Evolutionary conservation across 768 basidiomycete genomes (phyloP).

Genomic region (Sarcodon aspratus): DNA sequence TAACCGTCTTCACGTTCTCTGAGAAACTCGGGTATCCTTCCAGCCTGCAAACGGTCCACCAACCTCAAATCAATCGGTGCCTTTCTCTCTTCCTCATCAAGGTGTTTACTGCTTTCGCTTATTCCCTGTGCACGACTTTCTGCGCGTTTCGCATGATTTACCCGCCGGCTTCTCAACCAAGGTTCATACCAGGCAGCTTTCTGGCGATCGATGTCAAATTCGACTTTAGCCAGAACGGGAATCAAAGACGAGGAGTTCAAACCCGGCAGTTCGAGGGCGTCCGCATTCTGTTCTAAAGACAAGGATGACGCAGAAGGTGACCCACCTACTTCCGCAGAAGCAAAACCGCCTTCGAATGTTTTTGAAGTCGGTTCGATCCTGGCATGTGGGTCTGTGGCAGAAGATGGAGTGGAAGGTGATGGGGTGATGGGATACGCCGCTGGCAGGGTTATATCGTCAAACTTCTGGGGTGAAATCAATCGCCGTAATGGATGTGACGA

Average conservation of each 20-base stretch:
- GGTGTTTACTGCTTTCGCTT: conserved; percentile 14
- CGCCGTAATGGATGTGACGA: conserved; percentile 27
- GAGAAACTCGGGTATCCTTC: conserved; percentile 19
- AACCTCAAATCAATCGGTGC: conserved; percentile 39
- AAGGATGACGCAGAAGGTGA: conserved; percentile 34
- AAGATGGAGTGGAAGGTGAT: conserved; percentile 23
- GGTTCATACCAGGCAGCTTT: conserved; percentile 81
- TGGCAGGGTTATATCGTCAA: conserved; percentile 21
- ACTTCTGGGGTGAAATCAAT: conserved; percentile 31
- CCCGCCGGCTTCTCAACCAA: conserved; percentile 59
- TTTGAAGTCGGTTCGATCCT: too few relatives aligned
- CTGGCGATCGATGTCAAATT: conserved; percentile 83
- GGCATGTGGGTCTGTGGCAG: conserved; percentile 18
- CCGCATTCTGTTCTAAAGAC: conserved; percentile 21
- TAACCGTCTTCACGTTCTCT: conserved; percentile 17
- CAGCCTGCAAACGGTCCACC: conserved; percentile 32
- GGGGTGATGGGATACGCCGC: conserved; percentile 32
- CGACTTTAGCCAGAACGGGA: conserved; percentile 86
- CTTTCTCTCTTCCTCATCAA: conserved; percentile 16
- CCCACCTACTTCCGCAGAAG: conserved; percentile 31
- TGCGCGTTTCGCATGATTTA: conserved; percentile 46
- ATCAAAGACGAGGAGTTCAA: conserved; percentile 53
- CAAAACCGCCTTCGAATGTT: too few relatives aligned
- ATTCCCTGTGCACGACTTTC: conserved; percentile 26
- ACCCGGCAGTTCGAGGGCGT: conserved; percentile 55